Conservation (phyloP, 108 stramenopile species). For the Bacterosira constricta region DNA sequence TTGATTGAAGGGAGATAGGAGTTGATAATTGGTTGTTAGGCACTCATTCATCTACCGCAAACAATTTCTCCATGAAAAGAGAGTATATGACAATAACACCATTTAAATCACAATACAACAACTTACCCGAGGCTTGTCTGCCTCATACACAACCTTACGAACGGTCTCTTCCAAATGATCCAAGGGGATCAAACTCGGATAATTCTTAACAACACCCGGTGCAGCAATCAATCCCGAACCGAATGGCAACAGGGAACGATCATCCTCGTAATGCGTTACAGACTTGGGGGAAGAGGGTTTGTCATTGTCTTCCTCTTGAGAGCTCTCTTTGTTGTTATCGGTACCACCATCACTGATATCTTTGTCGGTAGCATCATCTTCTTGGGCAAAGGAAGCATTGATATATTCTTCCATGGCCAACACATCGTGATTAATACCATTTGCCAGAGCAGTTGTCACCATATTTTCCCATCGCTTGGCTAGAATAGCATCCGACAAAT, state of each 20-base stretch:
- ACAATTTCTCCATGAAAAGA: too few species aligned
- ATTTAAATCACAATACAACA: too few species aligned
- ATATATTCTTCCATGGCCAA: conserved; percentile 51
- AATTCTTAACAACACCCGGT: conserved; percentile 51
- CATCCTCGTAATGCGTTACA: conserved; percentile 26
- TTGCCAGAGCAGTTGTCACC: conserved; percentile 56
- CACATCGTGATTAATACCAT: conserved; percentile 53
- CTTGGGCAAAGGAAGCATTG: conserved; percentile 12
- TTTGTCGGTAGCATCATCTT: conserved; percentile 1
- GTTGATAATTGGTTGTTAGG: not conserved
- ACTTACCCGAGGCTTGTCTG: conserved; percentile 47
- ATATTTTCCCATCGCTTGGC: conserved; percentile 69
- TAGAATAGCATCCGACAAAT: conserved; percentile 58
- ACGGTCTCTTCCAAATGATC: conserved; percentile 60
- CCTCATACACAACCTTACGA: conserved; percentile 52
- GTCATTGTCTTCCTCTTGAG: not conserved
- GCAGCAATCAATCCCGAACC: conserved; percentile 72
- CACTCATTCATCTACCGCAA: not conserved
- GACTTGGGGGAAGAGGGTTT: conserved; percentile 11
- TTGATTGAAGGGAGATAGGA: not conserved
- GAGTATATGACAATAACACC: too few species aligned
- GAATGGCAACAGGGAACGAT: conserved; percentile 49
- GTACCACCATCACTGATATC: not conserved
- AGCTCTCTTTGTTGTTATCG: not conserved
- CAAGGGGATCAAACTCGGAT: conserved; percentile 47